Evolutionary conservation across 2,329 filamentous ascomycete genomes (phyloP).

Genomic region (Elsinoe necatrix): DNA sequence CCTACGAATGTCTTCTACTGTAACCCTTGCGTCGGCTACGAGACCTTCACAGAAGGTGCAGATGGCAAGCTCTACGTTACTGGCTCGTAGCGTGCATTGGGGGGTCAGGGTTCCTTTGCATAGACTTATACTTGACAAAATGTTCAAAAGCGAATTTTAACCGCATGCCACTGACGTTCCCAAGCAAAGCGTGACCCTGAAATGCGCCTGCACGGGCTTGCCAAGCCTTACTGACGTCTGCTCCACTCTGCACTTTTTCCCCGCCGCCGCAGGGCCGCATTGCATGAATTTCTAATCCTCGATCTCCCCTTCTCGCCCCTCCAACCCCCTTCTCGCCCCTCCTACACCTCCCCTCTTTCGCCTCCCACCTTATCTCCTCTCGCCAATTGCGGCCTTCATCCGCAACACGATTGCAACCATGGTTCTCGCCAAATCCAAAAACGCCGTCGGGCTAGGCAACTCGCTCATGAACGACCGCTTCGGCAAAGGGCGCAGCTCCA

Average conservation of each 20-base stretch:
- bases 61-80: slow-evolving; percentile 13
- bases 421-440: slow-evolving; percentile 87
- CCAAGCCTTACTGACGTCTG: slow-evolving; percentile 9
- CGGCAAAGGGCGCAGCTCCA: slow-evolving; percentile 78
- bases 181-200: too few relatives aligned
- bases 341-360: neutral
- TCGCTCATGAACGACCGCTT: slow-evolving; percentile 98
- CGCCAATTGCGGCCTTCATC: neutral
- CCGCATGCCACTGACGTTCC: too few relatives aligned
- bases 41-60: neutral
- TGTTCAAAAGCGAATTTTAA: neutral
- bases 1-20: slow-evolving; percentile 33
- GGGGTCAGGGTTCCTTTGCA: neutral
- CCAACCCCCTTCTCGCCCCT: neutral
- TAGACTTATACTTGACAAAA: neutral
- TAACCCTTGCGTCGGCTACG: slow-evolving; percentile 10
- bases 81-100: neutral
- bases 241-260: neutral
- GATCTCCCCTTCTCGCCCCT: neutral
- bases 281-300: slow-evolving; percentile 8
- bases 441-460: slow-evolving; percentile 88
- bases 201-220: too few relatives aligned
- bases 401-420: slow-evolving; percentile 34
- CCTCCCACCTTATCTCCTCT: neutral
- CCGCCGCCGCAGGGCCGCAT: neutral